These are phyloP conservation scores for Mangifera indica DNA, from an alignment of 345 rosid species.

Conservation along the genomic window DNA sequence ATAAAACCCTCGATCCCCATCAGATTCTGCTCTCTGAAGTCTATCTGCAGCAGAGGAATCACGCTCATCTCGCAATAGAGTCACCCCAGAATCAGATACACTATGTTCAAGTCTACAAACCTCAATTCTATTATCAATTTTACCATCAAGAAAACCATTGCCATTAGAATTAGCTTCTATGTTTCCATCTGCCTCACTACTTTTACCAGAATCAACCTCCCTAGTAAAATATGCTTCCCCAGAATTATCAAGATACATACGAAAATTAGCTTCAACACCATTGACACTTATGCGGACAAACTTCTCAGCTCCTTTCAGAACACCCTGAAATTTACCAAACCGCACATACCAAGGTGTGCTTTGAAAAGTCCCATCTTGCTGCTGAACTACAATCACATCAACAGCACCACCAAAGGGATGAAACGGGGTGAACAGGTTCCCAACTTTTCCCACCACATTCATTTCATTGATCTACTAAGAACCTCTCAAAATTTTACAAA, in stretches of 20 bases:
- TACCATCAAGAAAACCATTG: conserved; percentile 19
- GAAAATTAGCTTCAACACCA: conserved; percentile 74
- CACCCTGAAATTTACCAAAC: conserved; percentile 96
- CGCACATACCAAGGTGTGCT: conserved; percentile 94
- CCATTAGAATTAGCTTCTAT: conserved; percentile 20
- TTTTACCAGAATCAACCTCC: conserved; percentile 58
- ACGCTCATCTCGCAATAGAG: conserved; percentile 40
- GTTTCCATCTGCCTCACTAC: conserved; percentile 25
- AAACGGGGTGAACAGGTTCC: conserved; percentile 86
- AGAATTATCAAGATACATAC: conserved; percentile 89
- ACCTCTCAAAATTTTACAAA: conserved; percentile 12
- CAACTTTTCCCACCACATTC: conserved; percentile 88
- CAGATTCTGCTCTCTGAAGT: conserved; percentile 75
- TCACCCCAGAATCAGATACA: conserved; percentile 58
- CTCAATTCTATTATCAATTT: conserved; percentile 23
- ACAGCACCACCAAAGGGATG: conserved; percentile 98
- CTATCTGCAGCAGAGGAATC: conserved; percentile 32
- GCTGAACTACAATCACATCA: conserved; percentile 86
- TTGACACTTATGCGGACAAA: conserved; percentile 72
- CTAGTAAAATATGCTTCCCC: conserved; percentile 87
- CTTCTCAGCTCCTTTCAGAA: conserved; percentile 83
- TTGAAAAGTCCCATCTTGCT: conserved; percentile 75
- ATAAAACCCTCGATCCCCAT: conserved; percentile 56
- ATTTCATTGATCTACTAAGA: conserved; percentile 39
- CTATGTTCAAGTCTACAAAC: conserved; percentile 59